Evolutionary conservation across 768 basidiomycete species (phyloP), one percentile per base, ranked within the genome.

Genomic region (Lepiota venenata): DNA sequence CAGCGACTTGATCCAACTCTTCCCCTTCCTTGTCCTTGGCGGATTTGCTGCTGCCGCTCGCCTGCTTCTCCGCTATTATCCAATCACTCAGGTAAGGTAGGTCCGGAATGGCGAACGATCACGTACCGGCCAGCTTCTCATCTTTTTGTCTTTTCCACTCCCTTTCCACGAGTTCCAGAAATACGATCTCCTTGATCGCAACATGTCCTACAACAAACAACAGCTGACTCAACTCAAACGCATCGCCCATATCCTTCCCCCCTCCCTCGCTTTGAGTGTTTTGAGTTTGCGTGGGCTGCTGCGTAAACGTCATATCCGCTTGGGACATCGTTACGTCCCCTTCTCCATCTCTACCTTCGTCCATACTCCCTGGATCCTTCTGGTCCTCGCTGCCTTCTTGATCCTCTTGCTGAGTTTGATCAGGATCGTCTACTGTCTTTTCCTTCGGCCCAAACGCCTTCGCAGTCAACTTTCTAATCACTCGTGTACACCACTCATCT

Each of bases 71-170:
- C 62, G 80, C 85, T 84, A 60, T 50, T 37, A 43, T 16, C 45
- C 2, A 25, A 36, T 32, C 12, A 41, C 18, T 22, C 38, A 36
- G 36, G n/a, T 15, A 20, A 20, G 20, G n/a, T 12, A 35, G 4
- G 4, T 9, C 44, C 4, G 49, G 46, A 21, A n/a, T 22, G 35
- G 5, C 40, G 7, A 45, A 42, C 2, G 25, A 38, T 4, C 11
- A 68, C 83, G 37, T 60, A 91, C 94, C 87, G 54, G 85, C 75
- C 18, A 86, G 84, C 58, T 83, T 87, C 64, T 91, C 91, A 56
- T 97, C 94, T 72, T 97, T 98, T 69, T 96, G 88, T 9, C 95
- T 75, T 72, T 99, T 99, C 84, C 92, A 90, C 65, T 99, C 96
- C 35, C 95, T 75, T 68, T 99, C 97, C 18, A 98, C 88, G 46